Conservation (phyloP, 768 basidiomycete genomes). For the Mycena latifolia region DNA sequence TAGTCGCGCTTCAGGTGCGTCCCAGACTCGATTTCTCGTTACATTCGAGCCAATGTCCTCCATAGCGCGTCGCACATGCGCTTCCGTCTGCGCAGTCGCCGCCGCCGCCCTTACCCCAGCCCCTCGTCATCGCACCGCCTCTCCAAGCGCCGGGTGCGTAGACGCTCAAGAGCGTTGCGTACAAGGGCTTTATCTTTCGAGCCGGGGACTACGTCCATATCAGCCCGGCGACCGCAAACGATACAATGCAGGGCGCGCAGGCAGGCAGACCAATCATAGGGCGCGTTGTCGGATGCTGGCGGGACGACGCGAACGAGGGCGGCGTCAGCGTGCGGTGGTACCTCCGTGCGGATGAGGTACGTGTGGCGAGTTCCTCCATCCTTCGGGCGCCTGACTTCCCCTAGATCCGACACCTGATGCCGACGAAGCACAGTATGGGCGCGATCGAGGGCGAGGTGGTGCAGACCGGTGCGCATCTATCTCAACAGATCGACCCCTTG, state of each 20-base stretch:
- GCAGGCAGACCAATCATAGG: slow-evolving; percentile 24
- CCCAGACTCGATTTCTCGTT: neutral
- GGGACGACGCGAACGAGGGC: slow-evolving; percentile 17
- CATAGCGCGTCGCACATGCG: slow-evolving; percentile 31
- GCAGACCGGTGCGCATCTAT: slow-evolving; percentile 25
- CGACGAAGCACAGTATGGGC: slow-evolving; percentile 11
- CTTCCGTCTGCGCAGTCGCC: slow-evolving; percentile 14
- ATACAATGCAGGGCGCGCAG: slow-evolving; percentile 2
- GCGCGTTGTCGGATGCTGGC: slow-evolving; percentile 33
- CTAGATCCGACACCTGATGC: slow-evolving; percentile 29
- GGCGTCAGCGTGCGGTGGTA: slow-evolving; percentile 35
- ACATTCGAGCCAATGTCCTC: neutral
- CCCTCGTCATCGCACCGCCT: slow-evolving; percentile 19
- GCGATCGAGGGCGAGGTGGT: slow-evolving; percentile 31
- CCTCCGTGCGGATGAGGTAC: slow-evolving; percentile 28
- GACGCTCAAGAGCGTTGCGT: slow-evolving; percentile 12
- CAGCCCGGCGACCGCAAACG: slow-evolving; percentile 6
- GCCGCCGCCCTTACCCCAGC: slow-evolving; percentile 11
- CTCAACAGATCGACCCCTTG: slow-evolving; percentile 4
- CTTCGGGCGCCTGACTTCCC: neutral
- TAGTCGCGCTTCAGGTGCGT: slow-evolving; percentile 83
- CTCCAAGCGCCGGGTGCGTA: slow-evolving; percentile 18
- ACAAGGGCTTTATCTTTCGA: slow-evolving; percentile 29
- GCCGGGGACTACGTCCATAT: slow-evolving; percentile 29
- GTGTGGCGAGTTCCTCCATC: neutral